These are phyloP conservation scores for Ophiostoma triangulosporum DNA, from an alignment of 2,329 filamentous ascomycete species.

Conservation along the genomic window DNA sequence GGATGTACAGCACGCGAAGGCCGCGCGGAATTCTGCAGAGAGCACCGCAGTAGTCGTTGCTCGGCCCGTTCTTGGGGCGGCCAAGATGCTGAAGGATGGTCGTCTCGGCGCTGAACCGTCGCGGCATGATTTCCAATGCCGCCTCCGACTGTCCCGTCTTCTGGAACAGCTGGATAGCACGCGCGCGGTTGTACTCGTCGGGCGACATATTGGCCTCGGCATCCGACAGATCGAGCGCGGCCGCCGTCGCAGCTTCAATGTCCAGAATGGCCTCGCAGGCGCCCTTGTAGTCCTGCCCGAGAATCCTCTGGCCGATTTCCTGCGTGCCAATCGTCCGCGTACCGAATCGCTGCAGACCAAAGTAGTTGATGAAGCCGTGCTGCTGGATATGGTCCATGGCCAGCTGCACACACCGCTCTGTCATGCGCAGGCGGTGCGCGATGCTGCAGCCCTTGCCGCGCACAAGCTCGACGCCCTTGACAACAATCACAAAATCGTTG, in stretches of 20 bases:
- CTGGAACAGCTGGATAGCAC: conserved; percentile 63
- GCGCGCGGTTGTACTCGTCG: conserved; percentile 69
- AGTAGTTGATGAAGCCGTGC: conserved; percentile 92
- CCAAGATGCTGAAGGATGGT: conserved; percentile 67
- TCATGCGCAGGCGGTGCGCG: conserved; percentile 30
- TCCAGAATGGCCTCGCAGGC: conserved; percentile 66
- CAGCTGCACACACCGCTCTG: conserved; percentile 36
- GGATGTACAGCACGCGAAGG: conserved; percentile 84
- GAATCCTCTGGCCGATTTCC: conserved; percentile 67
- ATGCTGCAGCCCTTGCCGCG: conserved; percentile 31
- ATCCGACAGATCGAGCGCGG: conserved; percentile 25
- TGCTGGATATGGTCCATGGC: conserved; percentile 54
- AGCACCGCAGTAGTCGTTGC: conserved; percentile 66
- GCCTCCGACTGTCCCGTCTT: conserved; percentile 42
- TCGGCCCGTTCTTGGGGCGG: conserved; percentile 31
- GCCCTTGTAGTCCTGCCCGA: conserved; percentile 66
- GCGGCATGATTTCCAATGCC: conserved; percentile 57
- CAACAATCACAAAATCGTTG: conserved; percentile 85
- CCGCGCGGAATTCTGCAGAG: conserved; percentile 68
- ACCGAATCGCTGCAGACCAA: conserved; percentile 91
- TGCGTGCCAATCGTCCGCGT: conserved; percentile 80
- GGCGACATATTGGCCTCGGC: conserved; percentile 38
- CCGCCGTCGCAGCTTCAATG: conserved; percentile 48
- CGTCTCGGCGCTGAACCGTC: conserved; percentile 68
- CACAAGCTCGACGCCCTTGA: conserved; percentile 66